Conservation (phyloP, 768 basidiomycete genomes). For the Hypholoma sublateritium region DNA sequence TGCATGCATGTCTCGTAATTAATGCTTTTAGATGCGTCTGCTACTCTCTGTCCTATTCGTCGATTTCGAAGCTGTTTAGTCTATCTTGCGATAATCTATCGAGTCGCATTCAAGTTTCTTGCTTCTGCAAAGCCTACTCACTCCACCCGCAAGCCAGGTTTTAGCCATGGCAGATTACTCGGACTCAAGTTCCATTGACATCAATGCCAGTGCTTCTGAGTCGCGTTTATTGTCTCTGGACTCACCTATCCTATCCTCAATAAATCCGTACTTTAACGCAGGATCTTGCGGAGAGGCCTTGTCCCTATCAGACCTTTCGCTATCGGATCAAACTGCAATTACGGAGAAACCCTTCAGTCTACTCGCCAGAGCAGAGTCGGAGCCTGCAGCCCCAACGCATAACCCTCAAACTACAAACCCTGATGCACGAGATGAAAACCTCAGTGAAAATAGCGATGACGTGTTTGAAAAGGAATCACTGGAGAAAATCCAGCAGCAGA, state of each 20-base stretch:
- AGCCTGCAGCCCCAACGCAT: slow-evolving; percentile 14
- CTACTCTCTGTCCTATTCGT: too few species aligned
- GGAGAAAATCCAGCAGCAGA: slow-evolving; percentile 10
- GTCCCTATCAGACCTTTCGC: slow-evolving; percentile 36
- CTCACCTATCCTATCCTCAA: slow-evolving; percentile 25
- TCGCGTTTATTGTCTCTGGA: slow-evolving; percentile 31
- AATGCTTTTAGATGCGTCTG: too few species aligned
- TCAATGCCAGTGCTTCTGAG: slow-evolving; percentile 9
- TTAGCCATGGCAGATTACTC: background rate
- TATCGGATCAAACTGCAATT: slow-evolving; percentile 26
- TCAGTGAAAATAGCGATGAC: slow-evolving; percentile 11
- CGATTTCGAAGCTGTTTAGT: too few species aligned
- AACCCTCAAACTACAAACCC: slow-evolving; percentile 1
- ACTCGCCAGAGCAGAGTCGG: slow-evolving; percentile 16
- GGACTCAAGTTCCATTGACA: slow-evolving; percentile 13
- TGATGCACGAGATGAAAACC: background rate
- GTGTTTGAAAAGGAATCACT: slow-evolving; percentile 2
- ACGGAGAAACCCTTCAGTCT: slow-evolving; percentile 26
- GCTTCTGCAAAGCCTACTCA: too few species aligned
- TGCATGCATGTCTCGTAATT: too few species aligned
- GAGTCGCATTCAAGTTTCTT: too few species aligned
- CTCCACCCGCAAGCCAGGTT: background rate
- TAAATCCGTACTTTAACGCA: slow-evolving; percentile 21
- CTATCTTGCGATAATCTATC: too few species aligned
- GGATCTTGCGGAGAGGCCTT: slow-evolving; percentile 32